These are phyloP conservation scores for Dentipellis sp. DNA, from an alignment of 768 basidiomycete genomes.

Conservation along the genomic window DNA sequence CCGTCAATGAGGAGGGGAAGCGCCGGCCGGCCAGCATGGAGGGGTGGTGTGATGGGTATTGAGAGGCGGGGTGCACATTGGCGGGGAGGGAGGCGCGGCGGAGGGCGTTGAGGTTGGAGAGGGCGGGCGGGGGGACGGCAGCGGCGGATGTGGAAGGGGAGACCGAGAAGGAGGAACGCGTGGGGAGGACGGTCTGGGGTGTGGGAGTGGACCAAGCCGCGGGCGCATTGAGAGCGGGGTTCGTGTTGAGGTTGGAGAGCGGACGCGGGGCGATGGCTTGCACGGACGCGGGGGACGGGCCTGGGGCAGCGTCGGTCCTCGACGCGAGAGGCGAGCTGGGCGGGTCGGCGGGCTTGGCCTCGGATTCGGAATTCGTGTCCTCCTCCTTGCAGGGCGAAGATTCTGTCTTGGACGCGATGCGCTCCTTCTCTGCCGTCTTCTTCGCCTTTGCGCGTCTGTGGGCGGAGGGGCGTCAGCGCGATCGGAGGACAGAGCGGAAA, in stretches of 20 bases:
- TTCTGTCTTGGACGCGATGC: neutral
- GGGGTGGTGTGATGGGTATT: neutral
- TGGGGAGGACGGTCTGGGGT: neutral
- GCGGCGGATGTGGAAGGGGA: neutral
- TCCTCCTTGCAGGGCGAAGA: neutral
- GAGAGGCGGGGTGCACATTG: neutral
- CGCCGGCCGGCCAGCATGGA: neutral
- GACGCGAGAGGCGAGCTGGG: neutral
- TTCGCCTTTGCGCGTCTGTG: constrained; percentile 80
- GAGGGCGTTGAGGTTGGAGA: neutral
- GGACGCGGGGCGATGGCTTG: neutral
- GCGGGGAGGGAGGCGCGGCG: neutral
- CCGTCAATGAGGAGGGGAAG: neutral
- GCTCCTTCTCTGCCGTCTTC: constrained; percentile 20
- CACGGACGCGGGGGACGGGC: neutral
- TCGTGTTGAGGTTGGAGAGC: neutral
- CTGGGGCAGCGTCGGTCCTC: neutral
- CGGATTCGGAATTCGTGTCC: neutral
- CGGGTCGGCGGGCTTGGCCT: neutral
- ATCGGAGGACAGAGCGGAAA: neutral
- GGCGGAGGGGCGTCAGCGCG: constrained; percentile 5
- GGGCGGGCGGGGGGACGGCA: neutral
- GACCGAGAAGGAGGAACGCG: neutral
- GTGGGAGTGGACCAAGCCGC: neutral
- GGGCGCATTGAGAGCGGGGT: neutral